Evolutionary conservation across 176 grass and related monocot species (phyloP).

Genomic region (Areca catechu): DNA sequence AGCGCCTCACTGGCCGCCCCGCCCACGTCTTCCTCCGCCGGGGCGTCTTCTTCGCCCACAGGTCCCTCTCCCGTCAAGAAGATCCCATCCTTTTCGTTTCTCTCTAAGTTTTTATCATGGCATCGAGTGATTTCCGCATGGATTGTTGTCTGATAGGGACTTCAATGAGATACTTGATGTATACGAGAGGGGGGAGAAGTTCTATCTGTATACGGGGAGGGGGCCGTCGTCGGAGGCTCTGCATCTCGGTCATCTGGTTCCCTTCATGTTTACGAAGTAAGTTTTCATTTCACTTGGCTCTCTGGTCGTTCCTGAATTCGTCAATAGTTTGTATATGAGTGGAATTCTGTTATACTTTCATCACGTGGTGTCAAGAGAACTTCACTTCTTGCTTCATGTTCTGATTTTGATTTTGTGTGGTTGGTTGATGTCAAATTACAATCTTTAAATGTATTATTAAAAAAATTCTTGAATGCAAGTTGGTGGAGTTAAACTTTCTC

Average conservation of each 20-base stretch:
- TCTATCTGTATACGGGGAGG: constrained; percentile 90
- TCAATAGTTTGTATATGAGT: too few relatives aligned
- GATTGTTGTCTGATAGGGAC: constrained; percentile 37
- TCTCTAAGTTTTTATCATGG: too few relatives aligned
- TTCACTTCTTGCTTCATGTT: too few relatives aligned
- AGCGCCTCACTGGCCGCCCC: constrained; percentile 36
- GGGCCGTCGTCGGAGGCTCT: constrained; percentile 81
- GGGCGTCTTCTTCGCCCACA: constrained; percentile 22
- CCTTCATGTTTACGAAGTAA: constrained; percentile 99
- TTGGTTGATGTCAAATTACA: too few relatives aligned
- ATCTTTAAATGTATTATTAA: too few relatives aligned
- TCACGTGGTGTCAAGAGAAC: too few relatives aligned
- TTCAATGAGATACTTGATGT: constrained; percentile 63
- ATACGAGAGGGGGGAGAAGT: constrained; percentile 65
- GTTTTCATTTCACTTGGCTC: not conserved
- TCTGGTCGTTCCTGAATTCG: not conserved
- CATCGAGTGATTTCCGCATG: not conserved
- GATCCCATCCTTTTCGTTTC: too few relatives aligned
- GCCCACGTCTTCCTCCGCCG: constrained; percentile 76
- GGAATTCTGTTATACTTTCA: too few relatives aligned
- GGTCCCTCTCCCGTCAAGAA: not conserved
- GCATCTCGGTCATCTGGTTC: constrained; percentile 83
- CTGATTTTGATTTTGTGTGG: too few relatives aligned
- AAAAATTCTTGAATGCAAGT: too few relatives aligned
- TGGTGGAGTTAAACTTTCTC: too few relatives aligned